Percentiles rank a stretch among this genome's conserved stretches.
These are phyloP conservation scores for Parascedosporium putredinis DNA, from an alignment of 2,329 filamentous ascomycete species.

Conservation along the genomic window DNA sequence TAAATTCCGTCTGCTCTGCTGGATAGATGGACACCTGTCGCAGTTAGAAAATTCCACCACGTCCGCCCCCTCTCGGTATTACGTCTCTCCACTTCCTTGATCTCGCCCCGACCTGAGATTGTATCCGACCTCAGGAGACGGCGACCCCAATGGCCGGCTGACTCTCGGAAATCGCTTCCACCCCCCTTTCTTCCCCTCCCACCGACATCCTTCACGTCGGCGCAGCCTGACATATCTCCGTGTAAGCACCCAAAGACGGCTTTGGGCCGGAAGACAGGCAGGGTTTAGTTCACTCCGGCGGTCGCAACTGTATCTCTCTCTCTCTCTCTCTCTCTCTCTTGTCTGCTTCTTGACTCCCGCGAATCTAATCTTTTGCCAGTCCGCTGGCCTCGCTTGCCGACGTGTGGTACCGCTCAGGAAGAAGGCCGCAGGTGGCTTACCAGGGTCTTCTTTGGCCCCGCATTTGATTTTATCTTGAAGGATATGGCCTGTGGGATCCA, in stretches of 20 bases:
- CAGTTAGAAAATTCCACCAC: slow-evolving; percentile 1
- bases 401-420: no score
- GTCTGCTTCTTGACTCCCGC: neutral
- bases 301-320: no score
- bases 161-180: no score
- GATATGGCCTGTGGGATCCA: neutral
- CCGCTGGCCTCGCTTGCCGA: neutral
- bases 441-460: no score
- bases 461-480: neutral
- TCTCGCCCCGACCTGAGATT: neutral
- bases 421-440: no score
- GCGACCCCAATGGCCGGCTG: neutral
- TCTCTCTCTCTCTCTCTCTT: neutral
- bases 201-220: neutral
- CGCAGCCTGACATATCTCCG: neutral
- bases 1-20: neutral
- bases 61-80: neutral
- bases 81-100: neutral
- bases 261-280: neutral
- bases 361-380: neutral
- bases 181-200: neutral
- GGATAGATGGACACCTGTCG: neutral
- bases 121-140: neutral
- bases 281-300: no score
- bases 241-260: neutral